Base-by-base conservation (phyloP, 2,329 filamentous ascomycete genomes). In the Trichoderma breve region DNA sequence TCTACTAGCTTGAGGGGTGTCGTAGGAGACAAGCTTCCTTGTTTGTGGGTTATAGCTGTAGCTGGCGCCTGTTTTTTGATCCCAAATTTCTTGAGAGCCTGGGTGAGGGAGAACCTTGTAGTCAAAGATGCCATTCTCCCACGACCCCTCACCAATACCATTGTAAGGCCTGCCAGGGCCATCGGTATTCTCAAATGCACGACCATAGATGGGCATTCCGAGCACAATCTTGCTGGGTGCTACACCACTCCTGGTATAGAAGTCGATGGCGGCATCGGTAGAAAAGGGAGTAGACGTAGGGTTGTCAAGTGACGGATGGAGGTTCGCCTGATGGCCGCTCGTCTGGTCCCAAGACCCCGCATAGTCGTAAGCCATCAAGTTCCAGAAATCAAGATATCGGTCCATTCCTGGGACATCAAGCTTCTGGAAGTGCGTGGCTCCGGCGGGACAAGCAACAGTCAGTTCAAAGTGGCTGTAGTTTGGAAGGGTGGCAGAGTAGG, bases 131-230 rank as follows among this genome's bases (percentile, higher is more conserved):
- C 94, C 94, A 8, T 87, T 85, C 83, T 98, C 95, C 92, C 93
- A 98, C 70, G 88, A 92, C 0, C 94, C 95, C 70, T 90, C 86
- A 1, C 94, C 95, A 9, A 93, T 86, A 7, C 94, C 94, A 63
- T 81, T 87, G 82, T 87, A 98, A 0, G 88, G 82, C 36, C 84
- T 81, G 1, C 95, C 95, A 0, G 89, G 87, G 0, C 94, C 95
- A 30, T 91, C 86, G 0, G 95, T 98, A 74, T 90, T 88, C 76
- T 90, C 86, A 80, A 98, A 98, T 0, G 93, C 90, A 43, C 94
- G 92, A 1, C 95, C 95, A 79, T 98, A 98, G 14, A 98, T 84
- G 2, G 95, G 95, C 92, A 98, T 95, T 3, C 95, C 95, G 15
- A 98, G 81, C 3, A 97, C 92, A 69, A 98, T 89, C 82, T 97